Conservation (phyloP, 306 rosid species). For the Rosa persica region DNA sequence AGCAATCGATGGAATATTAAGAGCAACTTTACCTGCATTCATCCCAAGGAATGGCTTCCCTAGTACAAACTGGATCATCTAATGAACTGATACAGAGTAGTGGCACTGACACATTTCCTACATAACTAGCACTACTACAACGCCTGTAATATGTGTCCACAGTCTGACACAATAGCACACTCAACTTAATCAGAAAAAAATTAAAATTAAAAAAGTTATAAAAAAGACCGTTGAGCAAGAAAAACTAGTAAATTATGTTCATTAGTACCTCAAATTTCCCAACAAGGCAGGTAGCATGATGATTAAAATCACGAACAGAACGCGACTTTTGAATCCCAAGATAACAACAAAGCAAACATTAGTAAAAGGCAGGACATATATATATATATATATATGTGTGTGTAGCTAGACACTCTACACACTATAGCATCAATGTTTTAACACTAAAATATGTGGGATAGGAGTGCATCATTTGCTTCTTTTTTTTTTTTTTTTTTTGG, state of each 20-base stretch:
- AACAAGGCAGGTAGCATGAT: conserved; percentile 77
- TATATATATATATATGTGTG: too few relatives aligned
- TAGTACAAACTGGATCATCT: conserved; percentile 96
- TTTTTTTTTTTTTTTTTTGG: too few relatives aligned
- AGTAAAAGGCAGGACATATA: conserved; percentile 11
- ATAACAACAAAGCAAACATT: conserved; percentile 22
- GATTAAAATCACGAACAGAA: conserved; percentile 83
- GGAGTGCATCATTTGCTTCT: background rate
- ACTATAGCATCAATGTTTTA: background rate
- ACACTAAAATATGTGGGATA: background rate
- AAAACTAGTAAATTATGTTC: conserved; percentile 16
- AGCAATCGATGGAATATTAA: conserved; percentile 11
- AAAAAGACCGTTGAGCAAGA: background rate
- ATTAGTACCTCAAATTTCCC: conserved; percentile 80
- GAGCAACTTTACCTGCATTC: conserved; percentile 81
- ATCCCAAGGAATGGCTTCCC: conserved; percentile 99
- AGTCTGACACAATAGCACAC: conserved; percentile 55
- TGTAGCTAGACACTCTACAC: too few relatives aligned
- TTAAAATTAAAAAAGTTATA: background rate
- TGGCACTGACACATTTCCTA: conserved; percentile 80
- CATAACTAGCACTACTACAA: conserved; percentile 68
- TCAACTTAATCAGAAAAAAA: conserved; percentile 8
- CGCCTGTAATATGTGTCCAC: conserved; percentile 91
- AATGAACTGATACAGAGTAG: conserved; percentile 90
- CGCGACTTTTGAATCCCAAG: conserved; percentile 61